Base-by-base conservation (phyloP, 2,329 filamentous ascomycete genomes). In the Gliomastix tumulicola region DNA sequence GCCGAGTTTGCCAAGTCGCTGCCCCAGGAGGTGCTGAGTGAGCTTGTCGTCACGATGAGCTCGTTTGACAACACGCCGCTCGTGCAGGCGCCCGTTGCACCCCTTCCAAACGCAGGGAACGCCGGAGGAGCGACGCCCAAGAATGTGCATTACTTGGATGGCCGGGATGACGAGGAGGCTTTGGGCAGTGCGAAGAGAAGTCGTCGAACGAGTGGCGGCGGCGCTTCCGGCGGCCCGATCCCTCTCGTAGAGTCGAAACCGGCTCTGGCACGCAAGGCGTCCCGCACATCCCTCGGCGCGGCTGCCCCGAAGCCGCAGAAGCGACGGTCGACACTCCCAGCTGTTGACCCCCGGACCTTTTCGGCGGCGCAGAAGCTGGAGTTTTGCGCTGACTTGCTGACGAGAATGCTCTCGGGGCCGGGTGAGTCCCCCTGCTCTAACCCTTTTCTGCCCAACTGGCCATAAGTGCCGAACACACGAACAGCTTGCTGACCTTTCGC, bases 41-140 rank as follows among this genome's bases (percentile, higher is more conserved):
- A 80, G 52, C 64, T 82, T 6, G 76, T 82, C 0, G 67, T 81
- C 3, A 62, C 71, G 11, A 79, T 81, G 74, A 77, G 72, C 50
- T 68, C 71, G 16, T 58, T 76, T 39, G 67, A 74, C 33, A 57
- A 53, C 8, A 46, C 56, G 4, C 57, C 62, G 1, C 42, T 54
- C 4, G 55, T 56, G 9, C 59, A 55, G 30, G 43, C 43, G 7
- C 32, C 39, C 5, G 50, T 54, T 23, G 42, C 49, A 6, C 15
- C 46, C 12, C 21, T 37, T 15, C 39, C 41, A 32, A 15, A 30
- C 44, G 10, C 38, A 49, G 4, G 25, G 47, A n/a, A 41, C 33
- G 30, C 48, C 43, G n/a, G n/a, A n/a, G n/a, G n/a, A n/a, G 40
- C 48, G 51, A 5, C 55, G 4, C 18, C 20, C 13, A 71, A 72